Conservation (phyloP, 352 stramenopile genomes). For the Pythium diclinum region DNA sequence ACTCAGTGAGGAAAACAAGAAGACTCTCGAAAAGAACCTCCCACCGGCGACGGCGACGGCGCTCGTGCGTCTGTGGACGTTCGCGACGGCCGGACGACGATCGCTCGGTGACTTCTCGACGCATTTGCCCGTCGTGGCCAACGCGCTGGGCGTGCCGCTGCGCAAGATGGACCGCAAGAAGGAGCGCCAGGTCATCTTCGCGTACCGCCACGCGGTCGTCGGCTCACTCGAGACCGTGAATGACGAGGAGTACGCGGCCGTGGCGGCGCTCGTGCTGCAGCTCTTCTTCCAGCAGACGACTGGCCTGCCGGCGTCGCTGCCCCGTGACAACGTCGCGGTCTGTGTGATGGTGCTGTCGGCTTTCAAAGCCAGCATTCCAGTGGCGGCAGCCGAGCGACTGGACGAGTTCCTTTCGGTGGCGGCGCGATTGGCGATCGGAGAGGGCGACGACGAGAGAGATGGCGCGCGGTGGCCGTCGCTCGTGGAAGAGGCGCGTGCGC, state of each 20-base stretch:
- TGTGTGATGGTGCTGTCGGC: conserved; percentile 40
- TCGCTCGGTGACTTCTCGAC: conserved; percentile 61
- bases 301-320: conserved; percentile 47
- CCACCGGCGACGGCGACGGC: conserved; percentile 42
- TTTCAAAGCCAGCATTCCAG: conserved; percentile 26
- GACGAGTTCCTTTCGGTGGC: conserved; percentile 9
- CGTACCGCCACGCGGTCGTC: conserved; percentile 50
- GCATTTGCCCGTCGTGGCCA: conserved; percentile 53
- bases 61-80: conserved; percentile 66
- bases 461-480: conserved; percentile 6
- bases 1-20: conserved; percentile 66
- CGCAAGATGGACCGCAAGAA: conserved; percentile 82
- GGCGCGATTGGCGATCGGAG: conserved; percentile 10
- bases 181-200: conserved; percentile 69
- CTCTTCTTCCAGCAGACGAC: conserved; percentile 75
- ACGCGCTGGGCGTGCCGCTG: conserved; percentile 70
- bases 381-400: conserved; percentile 2
- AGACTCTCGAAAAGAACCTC: conserved; percentile 56
- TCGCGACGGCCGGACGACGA: conserved; percentile 51
- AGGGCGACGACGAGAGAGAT: conserved; percentile 11
- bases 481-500: conserved; percentile 15
- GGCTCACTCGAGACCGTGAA: conserved; percentile 35
- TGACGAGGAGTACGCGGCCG: conserved; percentile 28
- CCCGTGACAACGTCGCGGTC: conserved; percentile 34
- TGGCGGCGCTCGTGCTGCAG: conserved; percentile 38